Conservation (phyloP, 2,329 filamentous ascomycete genomes). For the Colletotrichum eremochloae region DNA sequence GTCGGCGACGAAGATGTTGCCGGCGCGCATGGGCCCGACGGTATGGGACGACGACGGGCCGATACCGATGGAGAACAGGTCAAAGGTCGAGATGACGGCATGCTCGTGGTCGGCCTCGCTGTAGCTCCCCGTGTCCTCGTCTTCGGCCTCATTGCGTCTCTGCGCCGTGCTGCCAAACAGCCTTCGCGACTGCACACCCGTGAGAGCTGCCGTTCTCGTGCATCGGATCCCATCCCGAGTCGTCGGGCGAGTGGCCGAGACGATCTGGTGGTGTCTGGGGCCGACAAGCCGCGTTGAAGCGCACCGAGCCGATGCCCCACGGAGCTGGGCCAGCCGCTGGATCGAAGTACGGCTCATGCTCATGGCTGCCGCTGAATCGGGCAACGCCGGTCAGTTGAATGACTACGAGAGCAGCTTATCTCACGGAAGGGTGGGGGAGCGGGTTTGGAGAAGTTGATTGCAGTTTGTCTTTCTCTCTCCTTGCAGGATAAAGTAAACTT, state of each 20-base stretch:
- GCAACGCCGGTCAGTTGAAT: constrained; percentile 17
- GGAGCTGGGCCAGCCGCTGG: constrained; percentile 36
- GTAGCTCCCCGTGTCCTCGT: constrained; percentile 56
- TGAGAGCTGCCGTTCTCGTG: neutral
- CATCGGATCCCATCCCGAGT: constrained; percentile 12
- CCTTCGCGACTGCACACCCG: neutral
- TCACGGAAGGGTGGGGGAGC: neutral
- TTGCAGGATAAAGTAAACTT: constrained; percentile 11
- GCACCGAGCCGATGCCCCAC: constrained; percentile 37
- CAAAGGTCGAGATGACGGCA: constrained; percentile 65
- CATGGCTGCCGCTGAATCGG: constrained; percentile 27
- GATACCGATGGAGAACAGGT: constrained; percentile 66
- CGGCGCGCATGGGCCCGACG: constrained; percentile 65
- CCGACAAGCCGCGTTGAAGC: constrained; percentile 35
- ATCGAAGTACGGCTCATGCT: constrained; percentile 29
- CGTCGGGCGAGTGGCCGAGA: constrained; percentile 20
- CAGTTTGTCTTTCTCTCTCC: neutral
- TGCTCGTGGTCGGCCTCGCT: constrained; percentile 65
- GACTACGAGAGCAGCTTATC: neutral
- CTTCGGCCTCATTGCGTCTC: constrained; percentile 43
- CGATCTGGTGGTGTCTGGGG: neutral
- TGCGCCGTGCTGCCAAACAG: constrained; percentile 29
- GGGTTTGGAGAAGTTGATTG: neutral
- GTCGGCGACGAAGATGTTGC: constrained; percentile 65
- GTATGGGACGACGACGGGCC: constrained; percentile 66